phyloP scores from a whole-genome alignment of 1,284 basidiomycete species.

The Cutaneotrichosporon spelunceum region DNA sequence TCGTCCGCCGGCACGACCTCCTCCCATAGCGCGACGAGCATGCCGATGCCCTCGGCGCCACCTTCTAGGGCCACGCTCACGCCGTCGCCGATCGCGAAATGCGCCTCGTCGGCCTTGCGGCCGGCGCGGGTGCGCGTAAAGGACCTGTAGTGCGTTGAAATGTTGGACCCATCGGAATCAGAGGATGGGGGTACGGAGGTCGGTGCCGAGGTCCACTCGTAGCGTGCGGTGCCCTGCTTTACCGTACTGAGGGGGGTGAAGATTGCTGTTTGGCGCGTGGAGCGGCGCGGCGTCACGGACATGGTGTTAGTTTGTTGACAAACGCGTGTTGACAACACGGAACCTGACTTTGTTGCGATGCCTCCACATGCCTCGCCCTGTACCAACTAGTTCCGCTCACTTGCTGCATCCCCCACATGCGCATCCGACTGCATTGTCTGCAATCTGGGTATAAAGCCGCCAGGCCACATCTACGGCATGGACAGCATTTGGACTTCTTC shows the following conservation, averaged over 20 bases:
- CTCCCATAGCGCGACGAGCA: slow-evolving; percentile 47
- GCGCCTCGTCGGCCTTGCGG: slow-evolving; percentile 28
- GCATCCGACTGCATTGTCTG: slow-evolving; percentile 9
- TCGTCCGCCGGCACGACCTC: slow-evolving; percentile 28
- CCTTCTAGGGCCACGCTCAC: slow-evolving; percentile 45
- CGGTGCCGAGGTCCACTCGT: slow-evolving; percentile 24
- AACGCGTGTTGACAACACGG: slow-evolving; percentile 3
- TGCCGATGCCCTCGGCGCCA: slow-evolving; percentile 44
- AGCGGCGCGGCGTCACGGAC: slow-evolving; percentile 40
- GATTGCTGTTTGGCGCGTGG: slow-evolving; percentile 34
- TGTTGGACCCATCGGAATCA: too few relatives aligned
- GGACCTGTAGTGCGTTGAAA: slow-evolving; percentile 29
- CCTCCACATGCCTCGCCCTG: background rate
- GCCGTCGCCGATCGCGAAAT: slow-evolving; percentile 48
- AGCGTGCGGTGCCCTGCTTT: slow-evolving; percentile 16
- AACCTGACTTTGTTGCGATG: slow-evolving; percentile 5
- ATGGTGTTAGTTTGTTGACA: slow-evolving; percentile 6
- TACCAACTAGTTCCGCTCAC: background rate
- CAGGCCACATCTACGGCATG: background rate
- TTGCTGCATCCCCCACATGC: background rate
- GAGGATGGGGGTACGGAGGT: too few relatives aligned
- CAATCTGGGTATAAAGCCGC: slow-evolving; percentile 11
- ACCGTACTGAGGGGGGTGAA: slow-evolving; percentile 35
- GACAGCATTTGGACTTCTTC: slow-evolving; percentile 2
- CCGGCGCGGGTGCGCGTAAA: slow-evolving; percentile 26